phyloP scores from a whole-genome alignment of 2,329 filamentous ascomycete genomes.

The Xylariaceae sp. region DNA sequence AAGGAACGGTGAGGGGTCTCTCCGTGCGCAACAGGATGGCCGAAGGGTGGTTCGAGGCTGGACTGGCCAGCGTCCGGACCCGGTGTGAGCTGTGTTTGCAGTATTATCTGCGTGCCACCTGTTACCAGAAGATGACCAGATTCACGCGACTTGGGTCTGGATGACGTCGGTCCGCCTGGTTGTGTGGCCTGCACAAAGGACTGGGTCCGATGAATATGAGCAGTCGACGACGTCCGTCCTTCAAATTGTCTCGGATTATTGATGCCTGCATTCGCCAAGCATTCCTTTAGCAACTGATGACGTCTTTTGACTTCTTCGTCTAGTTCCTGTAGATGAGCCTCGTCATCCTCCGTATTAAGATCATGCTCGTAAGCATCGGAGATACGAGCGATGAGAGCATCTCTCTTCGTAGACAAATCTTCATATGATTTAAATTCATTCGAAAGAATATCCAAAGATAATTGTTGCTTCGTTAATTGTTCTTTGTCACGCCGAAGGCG shows the following conservation, averaged over 20 bases:
- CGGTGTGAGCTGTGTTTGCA: slow-evolving; percentile 46
- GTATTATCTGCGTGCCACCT: slow-evolving; percentile 43
- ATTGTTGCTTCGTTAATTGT: slow-evolving; percentile 42
- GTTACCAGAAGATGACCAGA: slow-evolving; percentile 22
- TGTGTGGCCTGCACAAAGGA: slow-evolving; percentile 46
- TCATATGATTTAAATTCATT: slow-evolving; percentile 41
- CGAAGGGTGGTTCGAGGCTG: slow-evolving; percentile 3
- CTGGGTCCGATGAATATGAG: slow-evolving; percentile 22
- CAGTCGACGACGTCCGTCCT: slow-evolving; percentile 22
- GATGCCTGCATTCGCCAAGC: slow-evolving; percentile 43
- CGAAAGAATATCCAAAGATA: slow-evolving; percentile 39
- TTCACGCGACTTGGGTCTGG: slow-evolving; percentile 31
- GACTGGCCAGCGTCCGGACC: slow-evolving; percentile 15
- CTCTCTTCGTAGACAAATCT: slow-evolving; percentile 39
- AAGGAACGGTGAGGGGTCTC: slow-evolving; percentile 10
- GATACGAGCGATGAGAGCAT: slow-evolving; percentile 45
- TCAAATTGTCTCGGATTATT: slow-evolving; percentile 38
- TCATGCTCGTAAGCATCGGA: slow-evolving; percentile 48
- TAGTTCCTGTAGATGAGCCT: slow-evolving; percentile 46
- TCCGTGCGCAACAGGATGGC: slow-evolving; percentile 17
- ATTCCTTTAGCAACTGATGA: slow-evolving; percentile 39
- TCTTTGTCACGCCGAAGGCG: slow-evolving; percentile 49
- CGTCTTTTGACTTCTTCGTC: slow-evolving; percentile 41
- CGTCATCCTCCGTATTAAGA: slow-evolving; percentile 49
- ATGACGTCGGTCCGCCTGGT: slow-evolving; percentile 27